Evolutionary conservation across 352 stramenopile species (phyloP).

Genomic region (Phytophthora pluvialis): DNA sequence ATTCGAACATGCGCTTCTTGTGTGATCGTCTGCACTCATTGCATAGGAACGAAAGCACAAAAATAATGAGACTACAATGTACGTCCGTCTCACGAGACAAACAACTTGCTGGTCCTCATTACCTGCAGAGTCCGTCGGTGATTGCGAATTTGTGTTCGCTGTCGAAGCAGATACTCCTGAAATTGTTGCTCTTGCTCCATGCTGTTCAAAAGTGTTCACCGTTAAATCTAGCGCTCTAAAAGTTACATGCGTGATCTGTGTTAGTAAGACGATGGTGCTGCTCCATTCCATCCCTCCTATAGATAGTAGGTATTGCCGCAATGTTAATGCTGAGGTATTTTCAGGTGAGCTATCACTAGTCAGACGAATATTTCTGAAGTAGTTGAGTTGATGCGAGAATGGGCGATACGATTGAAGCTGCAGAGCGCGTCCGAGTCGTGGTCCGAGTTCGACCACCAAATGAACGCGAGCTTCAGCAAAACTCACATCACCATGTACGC

Average conservation of each 20-base stretch:
- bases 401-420: conserved; percentile 38
- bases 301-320: conserved; percentile 21
- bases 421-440: conserved; percentile 76
- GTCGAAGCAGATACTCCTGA: conserved; percentile 50
- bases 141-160: conserved; percentile 58
- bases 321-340: conserved; percentile 28
- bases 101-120: conserved; percentile 29
- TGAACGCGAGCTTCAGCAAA: conserved; percentile 59
- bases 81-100: background rate
- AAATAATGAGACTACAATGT: background rate
- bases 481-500: conserved; percentile 38
- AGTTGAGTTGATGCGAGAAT: conserved; percentile 26
- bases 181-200: conserved; percentile 51
- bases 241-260: background rate
- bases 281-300: conserved; percentile 5
- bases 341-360: conserved; percentile 6
- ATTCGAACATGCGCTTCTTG: conserved; percentile 33
- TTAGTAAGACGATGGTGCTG: conserved; percentile 2
- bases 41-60: background rate
- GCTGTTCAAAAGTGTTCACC: conserved; percentile 3
- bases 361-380: background rate
- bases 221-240: conserved; percentile 5
- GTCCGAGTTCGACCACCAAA: conserved; percentile 83
- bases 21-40: conserved; percentile 34
- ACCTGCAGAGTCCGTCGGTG: conserved; percentile 38